Evolutionary conservation across 169 alveolate genomes (phyloP).

Genomic region (Theileria parva): DNA sequence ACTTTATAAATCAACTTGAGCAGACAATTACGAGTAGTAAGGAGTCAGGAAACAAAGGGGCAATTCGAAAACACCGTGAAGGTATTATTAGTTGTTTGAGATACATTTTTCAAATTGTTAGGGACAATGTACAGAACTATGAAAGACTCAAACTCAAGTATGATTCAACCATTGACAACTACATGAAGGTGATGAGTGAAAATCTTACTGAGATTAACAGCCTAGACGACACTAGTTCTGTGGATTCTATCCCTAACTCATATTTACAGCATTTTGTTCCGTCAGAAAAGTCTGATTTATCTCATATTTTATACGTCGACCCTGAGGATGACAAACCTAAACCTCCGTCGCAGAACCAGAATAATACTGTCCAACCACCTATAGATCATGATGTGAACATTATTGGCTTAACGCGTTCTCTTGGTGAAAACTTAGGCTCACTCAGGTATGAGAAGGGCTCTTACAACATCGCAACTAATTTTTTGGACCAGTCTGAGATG

Average conservation of each 20-base stretch:
- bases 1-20: constrained; percentile 44
- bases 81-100: constrained; percentile 57
- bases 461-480: constrained; percentile 11
- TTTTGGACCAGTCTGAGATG: constrained; percentile 21
- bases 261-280: constrained; percentile 10
- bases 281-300: neutral
- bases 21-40: constrained; percentile 1
- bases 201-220: constrained; percentile 5
- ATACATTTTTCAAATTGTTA: constrained; percentile 40
- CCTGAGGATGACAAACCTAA: neutral
- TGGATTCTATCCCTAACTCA: constrained; percentile 6
- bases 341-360: neutral
- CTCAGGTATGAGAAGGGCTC: constrained; percentile 2
- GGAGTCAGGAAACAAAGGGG: constrained; percentile 1
- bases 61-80: constrained; percentile 36
- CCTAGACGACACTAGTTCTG: neutral
- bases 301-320: neutral
- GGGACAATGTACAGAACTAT: constrained; percentile 36
- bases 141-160: constrained; percentile 39
- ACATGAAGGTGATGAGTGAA: constrained; percentile 40
- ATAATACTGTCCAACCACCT: neutral
- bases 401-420: neutral
- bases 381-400: neutral
- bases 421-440: neutral
- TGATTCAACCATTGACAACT: constrained; percentile 28